Base-by-base conservation (phyloP, 352 stramenopile species). In the Phytopythium montanum region DNA sequence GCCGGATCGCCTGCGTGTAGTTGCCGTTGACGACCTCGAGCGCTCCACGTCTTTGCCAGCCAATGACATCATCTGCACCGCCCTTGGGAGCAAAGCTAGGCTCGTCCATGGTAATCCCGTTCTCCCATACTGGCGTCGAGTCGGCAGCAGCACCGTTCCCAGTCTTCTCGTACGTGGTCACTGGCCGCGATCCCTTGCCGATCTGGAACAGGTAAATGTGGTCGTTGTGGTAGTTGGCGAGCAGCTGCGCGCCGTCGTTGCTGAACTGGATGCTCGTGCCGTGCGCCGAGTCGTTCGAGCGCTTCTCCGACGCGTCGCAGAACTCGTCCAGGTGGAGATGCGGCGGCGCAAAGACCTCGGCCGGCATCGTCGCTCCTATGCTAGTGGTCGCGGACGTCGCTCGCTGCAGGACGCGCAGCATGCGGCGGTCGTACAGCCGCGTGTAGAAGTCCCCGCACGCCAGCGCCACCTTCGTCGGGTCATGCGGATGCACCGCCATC, bases 191-290 rank as follows among this genome's bases (percentile, higher is more conserved):
- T 14, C 57, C 41, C 41, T 62, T 53, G 56, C 79, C 71, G 18
- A 90, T 75, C 46, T 78, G 69, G 56, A 91, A 94, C 46, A 92
- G 49, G 50, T 94, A 94, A 59, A 94, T 92, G 42, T 94, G 81
- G 48, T 94, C 85, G 56, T 87, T 91, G 65, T 94, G 85, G 52
- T 94, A 94, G 61, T 90, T 93, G 10, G 82, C 73, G 18, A 94
- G 69, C 16, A 94, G 64, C 46, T 93, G 71, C 0, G 70, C 64
- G 18, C 85, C 85, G 39, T 92, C 74, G 54, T 59, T 80, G 54
- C 69, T 92, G 60, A 92, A 94, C 60, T 87, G 81, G 56, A 94
- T 88, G 57, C 83, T 93, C 23, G 85, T 94, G 16, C 83, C 80
- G 56, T 94, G 81, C 7, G 71, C 73, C 52, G 81, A 74, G 12